Base-by-base conservation (phyloP, 495 filamentous ascomycete species). In the Pyrenula massariospora region DNA sequence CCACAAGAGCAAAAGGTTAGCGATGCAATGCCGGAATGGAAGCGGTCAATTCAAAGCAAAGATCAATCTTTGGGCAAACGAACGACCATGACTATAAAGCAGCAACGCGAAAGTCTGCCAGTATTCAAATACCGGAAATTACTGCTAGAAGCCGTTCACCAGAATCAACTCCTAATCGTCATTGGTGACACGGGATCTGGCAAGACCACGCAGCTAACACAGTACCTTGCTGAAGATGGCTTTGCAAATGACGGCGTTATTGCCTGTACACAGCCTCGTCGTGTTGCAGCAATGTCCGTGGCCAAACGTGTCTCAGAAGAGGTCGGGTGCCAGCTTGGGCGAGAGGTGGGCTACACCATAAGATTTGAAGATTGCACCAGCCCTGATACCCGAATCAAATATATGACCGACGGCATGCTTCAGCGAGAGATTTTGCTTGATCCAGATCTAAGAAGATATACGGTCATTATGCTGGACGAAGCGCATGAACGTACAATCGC, bases 391-490 rank as follows among this genome's bases (percentile, higher is more conserved):
- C 85, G 84, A 66, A 96, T 99, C 74, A 97, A 97, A 72, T 99
- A 97, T 71, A 96, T 97, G 91, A 99, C 93, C 12, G 93, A 99
- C 60, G 93, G 93, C 69, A 99, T 97, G 87, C 80, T 99, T 62
- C 85, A 97, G 71, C 75, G 93, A 71, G 94, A 99, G 69, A 89
- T 96, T 57, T 74, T 99, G 15, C 74, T 96, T 24, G 94, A 97
- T 64, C 88, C 91, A 0, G 82, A 91, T 62, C 70, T 97, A 50
- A 87, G 80, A 66, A 82, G 84, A 61, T 99, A 99, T 62, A 91
- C 88, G 2, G 88, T 94, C 55, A 96, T 99, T 62, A 97, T 99
- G 88, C 77, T 99, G 60, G 93, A 99, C 64, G 93, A 99, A 65
- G 93, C 94, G 2, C 93, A 99, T 80, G 93, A 99, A 68, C 82